Conservation (phyloP, 2,329 filamentous ascomycete species). For the Gaeumannomyces tritici region DNA sequence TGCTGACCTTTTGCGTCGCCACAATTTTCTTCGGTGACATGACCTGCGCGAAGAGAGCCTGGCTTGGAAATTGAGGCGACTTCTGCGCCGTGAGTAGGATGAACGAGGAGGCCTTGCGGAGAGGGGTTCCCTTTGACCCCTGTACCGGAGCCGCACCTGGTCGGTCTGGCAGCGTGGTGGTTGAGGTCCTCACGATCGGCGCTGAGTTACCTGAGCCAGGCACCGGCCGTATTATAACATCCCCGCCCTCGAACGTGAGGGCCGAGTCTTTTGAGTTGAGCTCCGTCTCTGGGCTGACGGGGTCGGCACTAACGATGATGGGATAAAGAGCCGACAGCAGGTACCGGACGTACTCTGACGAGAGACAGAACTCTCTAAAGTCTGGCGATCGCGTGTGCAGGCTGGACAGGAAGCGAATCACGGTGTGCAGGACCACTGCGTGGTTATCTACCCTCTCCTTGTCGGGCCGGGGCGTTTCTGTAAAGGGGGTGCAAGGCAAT, state of each 20-base stretch:
- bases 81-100: slow-evolving; percentile 71
- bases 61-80: slow-evolving; percentile 44
- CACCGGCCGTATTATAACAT: slow-evolving; percentile 72
- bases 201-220: slow-evolving; percentile 48
- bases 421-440: slow-evolving; percentile 59
- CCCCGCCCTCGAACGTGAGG: slow-evolving; percentile 76
- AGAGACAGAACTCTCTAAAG: slow-evolving; percentile 75
- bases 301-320: slow-evolving; percentile 76
- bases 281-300: slow-evolving; percentile 75
- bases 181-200: slow-evolving; percentile 67
- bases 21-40: slow-evolving; percentile 49
- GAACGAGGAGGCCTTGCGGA: slow-evolving; percentile 82
- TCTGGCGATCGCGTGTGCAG: slow-evolving; percentile 65
- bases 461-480: slow-evolving; percentile 26
- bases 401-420: slow-evolving; percentile 70
- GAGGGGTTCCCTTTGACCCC: slow-evolving; percentile 42
- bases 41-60: slow-evolving; percentile 53
- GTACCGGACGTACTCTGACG: slow-evolving; percentile 72
- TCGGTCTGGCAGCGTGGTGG: slow-evolving; percentile 35
- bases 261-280: slow-evolving; percentile 73
- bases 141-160: slow-evolving; percentile 28
- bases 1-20: slow-evolving; percentile 44
- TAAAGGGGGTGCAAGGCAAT: neutral
- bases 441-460: slow-evolving; percentile 45
- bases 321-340: slow-evolving; percentile 77